These are phyloP conservation scores for Pythium aquatile DNA, from an alignment of 352 stramenopile species.

Conservation along the genomic window DNA sequence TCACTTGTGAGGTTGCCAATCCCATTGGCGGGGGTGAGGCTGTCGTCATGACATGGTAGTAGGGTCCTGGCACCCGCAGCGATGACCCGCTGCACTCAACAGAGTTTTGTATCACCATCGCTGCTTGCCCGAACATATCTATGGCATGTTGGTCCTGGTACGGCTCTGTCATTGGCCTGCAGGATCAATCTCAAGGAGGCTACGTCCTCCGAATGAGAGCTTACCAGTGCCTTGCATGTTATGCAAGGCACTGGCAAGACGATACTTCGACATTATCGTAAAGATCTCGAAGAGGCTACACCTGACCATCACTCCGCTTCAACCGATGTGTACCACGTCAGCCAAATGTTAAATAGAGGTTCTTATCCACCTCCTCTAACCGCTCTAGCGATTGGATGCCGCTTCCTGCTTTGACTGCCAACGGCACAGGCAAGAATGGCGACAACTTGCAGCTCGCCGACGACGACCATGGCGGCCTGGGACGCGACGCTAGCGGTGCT, in stretches of 20 bases:
- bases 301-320: background rate
- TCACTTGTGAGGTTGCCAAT: slow-evolving; percentile 48
- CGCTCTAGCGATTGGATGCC: background rate
- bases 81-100: slow-evolving; percentile 46
- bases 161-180: slow-evolving; percentile 42
- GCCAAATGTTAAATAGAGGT: background rate
- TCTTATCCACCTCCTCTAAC: background rate
- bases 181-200: slow-evolving; percentile 67
- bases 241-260: too few species aligned
- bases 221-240: slow-evolving; percentile 60
- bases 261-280: too few species aligned
- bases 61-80: slow-evolving; percentile 65
- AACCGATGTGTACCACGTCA: background rate
- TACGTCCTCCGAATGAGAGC: slow-evolving; percentile 51
- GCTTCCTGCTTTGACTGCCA: background rate
- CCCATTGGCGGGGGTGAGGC: slow-evolving; percentile 67
- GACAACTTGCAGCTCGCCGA: background rate
- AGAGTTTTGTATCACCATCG: too few species aligned
- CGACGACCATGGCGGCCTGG: slow-evolving; percentile 22
- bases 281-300: too few species aligned
- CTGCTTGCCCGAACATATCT: too few species aligned
- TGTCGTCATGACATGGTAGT: slow-evolving; percentile 64
- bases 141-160: slow-evolving; percentile 40
- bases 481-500: slow-evolving; percentile 60
- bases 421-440: background rate